A percentile compares a stretch with the other conserved stretches of the same genome.
phyloP scores from a whole-genome alignment of 1,139 yeast genomes.

The Sugiyamaella sp. region DNA sequence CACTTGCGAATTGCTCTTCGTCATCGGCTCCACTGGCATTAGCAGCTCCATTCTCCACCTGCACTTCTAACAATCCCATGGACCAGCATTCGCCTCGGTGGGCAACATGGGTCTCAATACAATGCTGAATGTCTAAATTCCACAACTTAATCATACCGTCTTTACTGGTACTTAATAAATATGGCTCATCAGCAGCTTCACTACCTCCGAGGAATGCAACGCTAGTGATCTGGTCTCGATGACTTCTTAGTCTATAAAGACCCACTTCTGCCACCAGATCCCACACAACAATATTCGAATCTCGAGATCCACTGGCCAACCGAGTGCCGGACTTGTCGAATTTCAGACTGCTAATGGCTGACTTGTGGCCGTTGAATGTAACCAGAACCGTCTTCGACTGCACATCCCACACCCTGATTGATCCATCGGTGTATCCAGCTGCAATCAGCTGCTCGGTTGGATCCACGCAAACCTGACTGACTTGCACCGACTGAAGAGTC shows the following conservation, averaged over 20 bases:
- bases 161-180: conserved; percentile 75
- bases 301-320: conserved; percentile 82
- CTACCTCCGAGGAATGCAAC: conserved; percentile 47
- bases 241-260: conserved; percentile 81
- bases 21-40: conserved; percentile 23
- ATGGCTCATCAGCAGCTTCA: conserved; percentile 47
- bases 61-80: conserved; percentile 49
- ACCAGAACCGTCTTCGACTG: conserved; percentile 75
- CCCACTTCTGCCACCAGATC: conserved; percentile 94
- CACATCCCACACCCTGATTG: conserved; percentile 90
- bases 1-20: neutral
- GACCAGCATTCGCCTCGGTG: conserved; percentile 95
- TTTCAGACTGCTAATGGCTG: conserved; percentile 65
- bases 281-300: conserved; percentile 86
- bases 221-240: conserved; percentile 87
- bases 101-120: conserved; percentile 93
- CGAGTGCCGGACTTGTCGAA: conserved; percentile 86
- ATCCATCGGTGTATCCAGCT: conserved; percentile 88
- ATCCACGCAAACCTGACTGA: conserved; percentile 62
- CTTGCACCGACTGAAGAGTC: conserved; percentile 64
- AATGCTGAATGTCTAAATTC: conserved; percentile 88
- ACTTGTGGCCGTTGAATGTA: conserved; percentile 83
- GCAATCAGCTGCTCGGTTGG: conserved; percentile 63
- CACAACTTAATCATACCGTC: conserved; percentile 91
- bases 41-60: conserved; percentile 35